Conservation (phyloP, 2,329 filamentous ascomycete species). For the Cladophialophora bantiana region DNA sequence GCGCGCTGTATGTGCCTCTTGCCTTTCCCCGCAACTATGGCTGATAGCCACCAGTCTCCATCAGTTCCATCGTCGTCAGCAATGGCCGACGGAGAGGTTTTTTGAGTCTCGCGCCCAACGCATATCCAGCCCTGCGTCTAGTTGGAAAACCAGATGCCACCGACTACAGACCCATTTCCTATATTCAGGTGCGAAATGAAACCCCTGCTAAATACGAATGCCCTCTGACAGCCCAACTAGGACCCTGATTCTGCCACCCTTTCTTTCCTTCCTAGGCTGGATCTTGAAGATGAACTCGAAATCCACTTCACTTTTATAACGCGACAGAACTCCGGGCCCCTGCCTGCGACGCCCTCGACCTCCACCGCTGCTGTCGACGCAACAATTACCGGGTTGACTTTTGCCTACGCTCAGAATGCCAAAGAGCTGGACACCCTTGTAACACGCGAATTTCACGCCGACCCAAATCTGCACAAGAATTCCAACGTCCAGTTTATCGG, state of each 20-base stretch:
- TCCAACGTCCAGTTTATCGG: slow-evolving; percentile 95
- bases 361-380: slow-evolving; percentile 67
- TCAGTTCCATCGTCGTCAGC: slow-evolving; percentile 81
- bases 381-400: slow-evolving; percentile 85
- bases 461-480: slow-evolving; percentile 97
- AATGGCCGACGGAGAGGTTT: slow-evolving; percentile 80
- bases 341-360: slow-evolving; percentile 60
- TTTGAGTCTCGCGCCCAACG: slow-evolving; percentile 80
- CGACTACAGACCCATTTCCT: slow-evolving; percentile 82
- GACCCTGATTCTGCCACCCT: slow-evolving; percentile 71
- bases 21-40: slow-evolving; percentile 30
- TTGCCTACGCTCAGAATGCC: slow-evolving; percentile 83
- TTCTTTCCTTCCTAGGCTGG: slow-evolving; percentile 80
- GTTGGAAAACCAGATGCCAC: slow-evolving; percentile 73
- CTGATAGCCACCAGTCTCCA: slow-evolving; percentile 69
- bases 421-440: slow-evolving; percentile 92
- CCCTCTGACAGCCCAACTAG: slow-evolving; percentile 54
- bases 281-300: slow-evolving; percentile 87
- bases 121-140: slow-evolving; percentile 82
- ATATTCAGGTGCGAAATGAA: slow-evolving; percentile 74
- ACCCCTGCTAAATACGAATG: slow-evolving; percentile 9
- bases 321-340: slow-evolving; percentile 59
- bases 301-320: slow-evolving; percentile 94
- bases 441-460: slow-evolving; percentile 93
- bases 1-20: slow-evolving; percentile 73